Base-by-base conservation (phyloP, 1,284 basidiomycete species). In the Fomitopsis betulina region DNA sequence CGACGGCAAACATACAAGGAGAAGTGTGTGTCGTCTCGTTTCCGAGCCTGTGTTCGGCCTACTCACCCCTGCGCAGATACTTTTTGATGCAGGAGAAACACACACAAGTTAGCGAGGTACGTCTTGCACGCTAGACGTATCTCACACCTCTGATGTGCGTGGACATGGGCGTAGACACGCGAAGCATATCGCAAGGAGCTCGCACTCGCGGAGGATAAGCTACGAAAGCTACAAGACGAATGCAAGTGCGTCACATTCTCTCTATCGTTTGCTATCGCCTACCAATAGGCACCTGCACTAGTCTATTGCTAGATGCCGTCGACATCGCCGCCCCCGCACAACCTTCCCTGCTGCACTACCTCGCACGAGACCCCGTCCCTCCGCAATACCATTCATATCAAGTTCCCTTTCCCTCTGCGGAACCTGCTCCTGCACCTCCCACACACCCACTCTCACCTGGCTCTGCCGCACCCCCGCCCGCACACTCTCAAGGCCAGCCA, bases 191-290 rank as follows among this genome's bases (percentile, higher is more conserved):
- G 78, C 56, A 75, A 73, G 9, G 76, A 84, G 43, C 74, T 84
- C 2, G 76, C 78, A 2, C 58, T 74, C 13, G 79, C 82, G 3
- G 78, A 77, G 52, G 68, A 72, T 40, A 82, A 80, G 63, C 71
- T 82, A 25, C 81, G 75, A 62, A 80, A 78, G 63, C 72, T 85
- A 2, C 79, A 84, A 59, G 79, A 80, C 8, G 83, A 85, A 67
- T 84, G 83, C 67, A 80, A 85, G 83, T 85, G 53, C 58, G 79
- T 47, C 42, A 47, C 23, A 13, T 3, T 5, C 38, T 47, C 25
- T 12, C 27, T 13, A 2, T 21, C 25, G 5, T 13, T 47, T 10
- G 7, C 15, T 17, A 23, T 15, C 12, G 45, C 3, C 5, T 7
- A 13, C 15, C 25, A 30, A 15, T 12, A 3, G 12, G 15, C 12